Percentiles rank a stretch among this genome's conserved stretches.
Evolutionary conservation across 2,329 filamentous ascomycete genomes (phyloP).

Genomic region (Ceratocystis papillata): DNA sequence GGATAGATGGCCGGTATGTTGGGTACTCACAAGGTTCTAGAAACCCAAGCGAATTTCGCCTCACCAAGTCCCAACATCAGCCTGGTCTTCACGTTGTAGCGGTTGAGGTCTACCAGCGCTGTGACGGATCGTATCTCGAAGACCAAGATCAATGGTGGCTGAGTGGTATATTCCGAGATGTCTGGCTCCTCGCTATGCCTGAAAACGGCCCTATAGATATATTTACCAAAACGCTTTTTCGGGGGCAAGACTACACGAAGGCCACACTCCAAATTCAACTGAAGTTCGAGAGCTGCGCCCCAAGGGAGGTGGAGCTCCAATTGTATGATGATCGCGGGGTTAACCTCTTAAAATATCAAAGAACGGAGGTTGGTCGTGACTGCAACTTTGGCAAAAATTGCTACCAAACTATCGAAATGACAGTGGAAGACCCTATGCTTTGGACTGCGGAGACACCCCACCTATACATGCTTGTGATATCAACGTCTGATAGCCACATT

Average conservation of each 20-base stretch:
- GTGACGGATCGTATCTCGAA: slow-evolving; percentile 61
- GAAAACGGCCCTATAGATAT: slow-evolving; percentile 45
- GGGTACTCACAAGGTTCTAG: slow-evolving; percentile 64
- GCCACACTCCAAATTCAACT: slow-evolving; percentile 32
- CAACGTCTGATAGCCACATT: slow-evolving; percentile 29
- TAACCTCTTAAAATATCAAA: neutral
- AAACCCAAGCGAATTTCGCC: slow-evolving; percentile 63
- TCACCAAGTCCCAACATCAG: slow-evolving; percentile 42
- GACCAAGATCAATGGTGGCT: slow-evolving; percentile 63
- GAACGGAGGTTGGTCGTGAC: neutral
- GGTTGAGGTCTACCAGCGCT: slow-evolving; percentile 62
- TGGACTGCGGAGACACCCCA: slow-evolving; percentile 61
- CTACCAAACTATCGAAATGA: slow-evolving; percentile 38
- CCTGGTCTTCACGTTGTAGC: slow-evolving; percentile 45
- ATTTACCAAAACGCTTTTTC: slow-evolving; percentile 44
- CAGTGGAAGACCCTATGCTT: slow-evolving; percentile 43
- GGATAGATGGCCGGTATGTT: slow-evolving; percentile 55
- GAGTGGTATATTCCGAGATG: slow-evolving; percentile 58
- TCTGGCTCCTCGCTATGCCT: slow-evolving; percentile 53
- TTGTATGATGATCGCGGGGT: neutral
- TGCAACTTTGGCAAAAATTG: slow-evolving; percentile 28
- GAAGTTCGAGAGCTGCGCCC: neutral
- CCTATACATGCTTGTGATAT: slow-evolving; percentile 40
- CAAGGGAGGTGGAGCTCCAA: neutral
- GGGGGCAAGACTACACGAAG: slow-evolving; percentile 29